Percentiles rank a stretch among this genome's conserved stretches.
phyloP scores from a whole-genome alignment of 148 eudicot genomes.

The Vaccinium vitisidaea region DNA sequence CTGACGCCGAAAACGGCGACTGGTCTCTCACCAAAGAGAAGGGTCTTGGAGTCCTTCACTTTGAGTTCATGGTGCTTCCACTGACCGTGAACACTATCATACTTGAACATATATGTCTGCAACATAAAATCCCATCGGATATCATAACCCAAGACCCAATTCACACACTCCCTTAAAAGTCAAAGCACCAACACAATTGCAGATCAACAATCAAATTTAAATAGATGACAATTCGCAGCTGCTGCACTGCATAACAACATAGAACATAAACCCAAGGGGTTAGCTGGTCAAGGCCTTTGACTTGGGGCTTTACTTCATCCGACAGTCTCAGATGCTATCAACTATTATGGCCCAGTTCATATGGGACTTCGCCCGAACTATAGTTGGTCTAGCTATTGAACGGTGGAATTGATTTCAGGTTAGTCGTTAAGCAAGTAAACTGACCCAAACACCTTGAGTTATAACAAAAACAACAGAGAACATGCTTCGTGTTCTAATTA shows the following conservation, averaged over 20 bases:
- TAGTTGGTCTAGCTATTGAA: neutral
- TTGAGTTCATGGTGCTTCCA: slow-evolving; percentile 83
- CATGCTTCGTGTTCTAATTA: neutral
- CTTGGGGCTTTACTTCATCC: neutral
- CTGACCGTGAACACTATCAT: slow-evolving; percentile 78
- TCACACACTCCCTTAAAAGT: neutral
- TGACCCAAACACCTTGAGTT: neutral
- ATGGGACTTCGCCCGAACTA: neutral
- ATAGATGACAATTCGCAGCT: neutral
- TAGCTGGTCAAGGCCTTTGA: neutral
- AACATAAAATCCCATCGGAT: neutral
- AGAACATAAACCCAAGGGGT: neutral
- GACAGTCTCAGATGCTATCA: neutral
- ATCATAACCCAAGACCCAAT: neutral
- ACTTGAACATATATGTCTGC: slow-evolving; percentile 90
- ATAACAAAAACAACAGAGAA: neutral
- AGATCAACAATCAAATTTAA: neutral
- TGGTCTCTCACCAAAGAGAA: slow-evolving; percentile 73
- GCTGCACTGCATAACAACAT: neutral
- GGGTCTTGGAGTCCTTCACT: slow-evolving; percentile 80
- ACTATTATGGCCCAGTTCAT: neutral
- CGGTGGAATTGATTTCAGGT: neutral
- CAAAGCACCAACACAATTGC: neutral
- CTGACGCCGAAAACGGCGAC: slow-evolving; percentile 72
- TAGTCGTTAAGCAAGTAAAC: neutral